phyloP scores from a whole-genome alignment of 2,329 filamentous ascomycete species.

The Diaporthe capsici region DNA sequence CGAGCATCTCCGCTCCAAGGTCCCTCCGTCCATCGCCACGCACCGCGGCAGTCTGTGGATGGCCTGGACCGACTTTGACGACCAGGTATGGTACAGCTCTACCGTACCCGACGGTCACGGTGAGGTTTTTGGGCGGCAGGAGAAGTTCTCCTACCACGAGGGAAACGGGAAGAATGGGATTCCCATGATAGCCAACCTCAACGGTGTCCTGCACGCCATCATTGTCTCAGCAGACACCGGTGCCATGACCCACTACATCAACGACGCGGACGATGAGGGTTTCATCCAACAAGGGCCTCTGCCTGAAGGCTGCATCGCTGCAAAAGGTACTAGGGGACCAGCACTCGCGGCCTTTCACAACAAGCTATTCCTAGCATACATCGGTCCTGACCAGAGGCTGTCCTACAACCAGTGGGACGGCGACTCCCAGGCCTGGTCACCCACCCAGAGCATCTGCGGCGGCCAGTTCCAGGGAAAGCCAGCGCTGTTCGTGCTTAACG shows the following conservation, averaged over 20 bases:
- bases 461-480: slow-evolving; percentile 48
- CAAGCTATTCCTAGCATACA: slow-evolving; percentile 51
- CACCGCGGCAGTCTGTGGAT: slow-evolving; percentile 55
- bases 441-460: slow-evolving; percentile 8
- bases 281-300: slow-evolving; percentile 45
- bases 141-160: slow-evolving; percentile 46
- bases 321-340: slow-evolving; percentile 45
- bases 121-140: slow-evolving; percentile 47
- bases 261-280: slow-evolving; percentile 50
- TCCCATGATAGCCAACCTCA: slow-evolving; percentile 52
- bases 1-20: slow-evolving; percentile 49
- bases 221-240: slow-evolving; percentile 48
- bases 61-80: slow-evolving; percentile 50
- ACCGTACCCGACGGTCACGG: slow-evolving; percentile 46
- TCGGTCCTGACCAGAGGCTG: slow-evolving; percentile 47
- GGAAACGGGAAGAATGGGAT: slow-evolving; percentile 45
- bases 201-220: slow-evolving; percentile 52
- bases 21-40: slow-evolving; percentile 51
- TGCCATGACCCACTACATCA: slow-evolving; percentile 50
- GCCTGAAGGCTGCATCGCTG: slow-evolving; percentile 44
- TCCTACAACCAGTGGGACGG: slow-evolving; percentile 48
- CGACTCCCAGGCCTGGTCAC: slow-evolving; percentile 44
- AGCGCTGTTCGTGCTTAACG: slow-evolving; percentile 51
- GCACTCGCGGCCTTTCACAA: slow-evolving; percentile 53
- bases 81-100: slow-evolving; percentile 51